Conservation (phyloP, 1,284 basidiomycete species). For the Cryptococcus jaspeensis region DNA sequence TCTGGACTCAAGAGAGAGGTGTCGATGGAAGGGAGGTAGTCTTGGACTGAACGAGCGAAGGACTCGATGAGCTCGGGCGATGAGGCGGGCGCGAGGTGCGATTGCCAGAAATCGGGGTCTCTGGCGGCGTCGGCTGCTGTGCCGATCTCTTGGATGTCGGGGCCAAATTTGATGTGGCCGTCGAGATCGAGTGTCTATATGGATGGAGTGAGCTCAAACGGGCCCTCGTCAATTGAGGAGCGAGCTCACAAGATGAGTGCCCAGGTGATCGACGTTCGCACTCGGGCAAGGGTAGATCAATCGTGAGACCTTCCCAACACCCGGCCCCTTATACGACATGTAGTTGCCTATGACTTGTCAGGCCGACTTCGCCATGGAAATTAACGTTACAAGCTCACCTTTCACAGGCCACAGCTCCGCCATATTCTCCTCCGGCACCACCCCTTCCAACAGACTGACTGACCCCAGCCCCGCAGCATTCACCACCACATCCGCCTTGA, state of each 20-base stretch:
- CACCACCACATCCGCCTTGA: slow-evolving; percentile 81
- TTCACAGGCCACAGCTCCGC: slow-evolving; percentile 72
- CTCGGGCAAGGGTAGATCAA: slow-evolving; percentile 89
- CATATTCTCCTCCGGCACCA: slow-evolving; percentile 59
- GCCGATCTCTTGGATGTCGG: slow-evolving; percentile 85
- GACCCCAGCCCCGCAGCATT: slow-evolving; percentile 84
- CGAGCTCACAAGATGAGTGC: slow-evolving; percentile 69
- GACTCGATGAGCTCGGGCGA: slow-evolving; percentile 56
- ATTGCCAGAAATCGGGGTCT: slow-evolving; percentile 71
- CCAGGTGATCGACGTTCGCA: slow-evolving; percentile 63
- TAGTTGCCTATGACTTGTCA: slow-evolving; percentile 62
- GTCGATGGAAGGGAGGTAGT: slow-evolving; percentile 71
- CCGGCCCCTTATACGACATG: slow-evolving; percentile 78
- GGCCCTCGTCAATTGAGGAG: too few species aligned
- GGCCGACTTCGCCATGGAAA: slow-evolving; percentile 13
- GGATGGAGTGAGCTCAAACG: neutral
- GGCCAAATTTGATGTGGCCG: slow-evolving; percentile 87
- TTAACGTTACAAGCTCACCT: slow-evolving; percentile 49
- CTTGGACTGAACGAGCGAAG: slow-evolving; percentile 62
- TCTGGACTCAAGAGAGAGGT: slow-evolving; percentile 72
- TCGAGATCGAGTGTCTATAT: slow-evolving; percentile 73
- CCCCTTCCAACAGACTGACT: slow-evolving; percentile 67
- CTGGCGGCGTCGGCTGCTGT: slow-evolving; percentile 56
- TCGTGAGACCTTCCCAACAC: slow-evolving; percentile 62
- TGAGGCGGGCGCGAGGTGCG: slow-evolving; percentile 67